These are phyloP conservation scores for Cladophialophora psammophila DNA, from an alignment of 2,329 filamentous ascomycete genomes.

Conservation along the genomic window DNA sequence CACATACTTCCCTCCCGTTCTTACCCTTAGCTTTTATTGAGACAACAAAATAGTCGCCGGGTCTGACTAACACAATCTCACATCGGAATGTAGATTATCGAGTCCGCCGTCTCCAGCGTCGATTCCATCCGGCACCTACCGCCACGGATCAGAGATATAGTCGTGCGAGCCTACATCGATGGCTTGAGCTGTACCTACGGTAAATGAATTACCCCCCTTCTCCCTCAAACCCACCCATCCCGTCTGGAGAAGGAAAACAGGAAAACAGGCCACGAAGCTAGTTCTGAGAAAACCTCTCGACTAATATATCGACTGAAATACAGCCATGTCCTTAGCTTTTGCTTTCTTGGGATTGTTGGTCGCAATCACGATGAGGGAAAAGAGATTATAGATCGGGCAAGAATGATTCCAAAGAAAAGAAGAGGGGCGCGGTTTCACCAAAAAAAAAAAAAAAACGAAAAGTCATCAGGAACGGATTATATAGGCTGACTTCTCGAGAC, in stretches of 20 bases:
- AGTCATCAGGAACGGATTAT: no score
- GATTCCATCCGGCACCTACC: constrained; percentile 18
- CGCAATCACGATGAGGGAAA: constrained; percentile 7
- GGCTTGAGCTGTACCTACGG: constrained; percentile 27
- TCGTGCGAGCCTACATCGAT: constrained; percentile 26
- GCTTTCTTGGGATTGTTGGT: constrained; percentile 7
- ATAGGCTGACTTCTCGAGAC: no score
- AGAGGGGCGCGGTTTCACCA: background rate
- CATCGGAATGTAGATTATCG: constrained; percentile 25
- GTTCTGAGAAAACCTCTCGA: background rate
- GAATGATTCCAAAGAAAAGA: background rate
- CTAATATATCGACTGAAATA: background rate
- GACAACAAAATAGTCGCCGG: no score
- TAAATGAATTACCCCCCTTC: constrained; percentile 1
- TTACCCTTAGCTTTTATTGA: background rate
- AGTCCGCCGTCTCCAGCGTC: constrained; percentile 28
- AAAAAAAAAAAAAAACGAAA: no score
- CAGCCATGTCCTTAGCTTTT: constrained; percentile 11
- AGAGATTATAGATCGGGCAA: background rate
- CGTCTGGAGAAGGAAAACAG: no score
- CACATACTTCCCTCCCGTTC: no score
- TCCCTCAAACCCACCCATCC: background rate
- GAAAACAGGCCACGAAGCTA: no score
- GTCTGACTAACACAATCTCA: no score
- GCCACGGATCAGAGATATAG: constrained; percentile 17